Percentiles rank a stretch among this genome's conserved stretches.
Evolutionary conservation across 257 asterid genomes (phyloP).

Genomic region (Penstemon newberryi): DNA sequence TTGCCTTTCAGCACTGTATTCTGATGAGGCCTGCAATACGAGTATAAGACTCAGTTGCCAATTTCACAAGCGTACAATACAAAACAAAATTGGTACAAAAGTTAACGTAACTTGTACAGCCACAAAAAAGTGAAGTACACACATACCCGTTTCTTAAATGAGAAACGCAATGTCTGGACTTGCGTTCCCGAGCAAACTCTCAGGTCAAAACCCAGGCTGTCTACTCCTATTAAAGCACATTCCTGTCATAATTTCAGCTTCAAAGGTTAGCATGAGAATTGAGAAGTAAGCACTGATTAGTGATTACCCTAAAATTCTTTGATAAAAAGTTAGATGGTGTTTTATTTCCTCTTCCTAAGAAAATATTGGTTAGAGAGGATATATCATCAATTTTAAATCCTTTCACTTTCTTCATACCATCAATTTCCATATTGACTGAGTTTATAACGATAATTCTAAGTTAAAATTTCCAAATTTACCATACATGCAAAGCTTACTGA

Average conservation of each 20-base stretch:
- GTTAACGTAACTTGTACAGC: neutral
- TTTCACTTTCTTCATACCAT: slow-evolving; percentile 17
- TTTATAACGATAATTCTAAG: neutral
- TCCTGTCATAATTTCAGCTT: slow-evolving; percentile 54
- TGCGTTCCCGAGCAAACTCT: slow-evolving; percentile 90
- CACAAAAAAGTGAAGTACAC: neutral
- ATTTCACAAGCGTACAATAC: neutral
- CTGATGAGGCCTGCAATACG: slow-evolving; percentile 79
- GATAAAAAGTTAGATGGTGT: neutral
- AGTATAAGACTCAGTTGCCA: neutral
- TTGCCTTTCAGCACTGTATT: slow-evolving; percentile 90
- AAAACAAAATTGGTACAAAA: too few relatives aligned
- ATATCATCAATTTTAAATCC: neutral
- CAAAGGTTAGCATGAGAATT: slow-evolving; percentile 21
- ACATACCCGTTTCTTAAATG: slow-evolving; percentile 81
- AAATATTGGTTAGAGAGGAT: slow-evolving; percentile 14
- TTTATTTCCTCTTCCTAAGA: neutral
- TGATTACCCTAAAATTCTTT: neutral
- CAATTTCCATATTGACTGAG: slow-evolving; percentile 15
- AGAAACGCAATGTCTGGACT: slow-evolving; percentile 87
- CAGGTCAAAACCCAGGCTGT: slow-evolving; percentile 92
- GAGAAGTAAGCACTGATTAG: neutral
- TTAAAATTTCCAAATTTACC: slow-evolving; percentile 12
- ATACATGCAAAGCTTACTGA: slow-evolving; percentile 11
- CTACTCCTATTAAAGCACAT: slow-evolving; percentile 80